A percentile compares a stretch with the other conserved stretches of the same genome.
Conservation (phyloP, 345 rosid genomes). For the Aquilaria sinensis region DNA sequence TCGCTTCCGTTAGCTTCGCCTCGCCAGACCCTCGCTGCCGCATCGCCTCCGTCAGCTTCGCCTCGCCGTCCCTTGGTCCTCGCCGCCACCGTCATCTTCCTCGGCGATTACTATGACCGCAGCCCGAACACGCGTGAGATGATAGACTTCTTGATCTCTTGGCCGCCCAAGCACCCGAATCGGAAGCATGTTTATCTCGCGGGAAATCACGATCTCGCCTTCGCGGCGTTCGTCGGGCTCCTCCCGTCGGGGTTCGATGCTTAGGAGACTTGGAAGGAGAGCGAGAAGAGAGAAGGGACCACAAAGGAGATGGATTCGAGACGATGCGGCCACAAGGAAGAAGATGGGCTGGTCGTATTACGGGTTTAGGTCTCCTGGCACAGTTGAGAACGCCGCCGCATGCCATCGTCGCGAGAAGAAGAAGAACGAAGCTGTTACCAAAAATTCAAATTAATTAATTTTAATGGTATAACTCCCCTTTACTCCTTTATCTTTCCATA, state of each 20-base stretch:
- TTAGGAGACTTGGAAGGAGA: constrained; percentile 59
- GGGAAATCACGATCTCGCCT: constrained; percentile 81
- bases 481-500: too few relatives aligned
- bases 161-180: constrained; percentile 41
- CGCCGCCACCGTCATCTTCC: constrained; percentile 63
- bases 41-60: too few relatives aligned
- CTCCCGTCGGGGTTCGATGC: constrained; percentile 47
- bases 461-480: too few relatives aligned
- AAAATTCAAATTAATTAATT: too few relatives aligned
- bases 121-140: constrained; percentile 62
- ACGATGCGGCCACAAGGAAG: constrained; percentile 68
- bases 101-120: constrained; percentile 91
- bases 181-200: constrained; percentile 60
- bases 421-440: too few relatives aligned
- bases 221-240: constrained; percentile 55
- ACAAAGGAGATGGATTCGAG: constrained; percentile 51
- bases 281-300: constrained; percentile 46
- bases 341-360: constrained; percentile 69
- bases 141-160: constrained; percentile 49
- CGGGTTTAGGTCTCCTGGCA: too few relatives aligned
- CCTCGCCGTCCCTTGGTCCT: too few relatives aligned
- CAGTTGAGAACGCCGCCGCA: too few relatives aligned
- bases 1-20: too few relatives aligned
- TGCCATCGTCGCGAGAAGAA: too few relatives aligned
- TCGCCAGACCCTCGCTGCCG: too few relatives aligned